Evolutionary conservation across 140 eudicot species (phyloP).

Genomic region (Erigeron philadelphicus): DNA sequence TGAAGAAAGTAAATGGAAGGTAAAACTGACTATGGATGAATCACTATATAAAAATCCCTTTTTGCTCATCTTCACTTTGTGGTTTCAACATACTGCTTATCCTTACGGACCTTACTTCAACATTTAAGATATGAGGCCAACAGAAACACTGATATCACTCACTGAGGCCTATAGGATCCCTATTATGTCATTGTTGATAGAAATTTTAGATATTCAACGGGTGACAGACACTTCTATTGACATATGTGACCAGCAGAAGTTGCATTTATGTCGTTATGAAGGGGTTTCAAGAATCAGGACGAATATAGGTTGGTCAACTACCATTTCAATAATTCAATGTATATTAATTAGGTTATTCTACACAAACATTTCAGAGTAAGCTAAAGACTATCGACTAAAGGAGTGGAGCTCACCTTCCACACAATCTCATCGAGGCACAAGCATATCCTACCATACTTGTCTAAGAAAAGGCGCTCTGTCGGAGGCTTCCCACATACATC

Average conservation of each 20-base stretch:
- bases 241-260: slow-evolving; percentile 9
- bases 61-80: neutral
- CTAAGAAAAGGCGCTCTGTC: slow-evolving; percentile 87
- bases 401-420: slow-evolving; percentile 58
- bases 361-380: slow-evolving; percentile 8
- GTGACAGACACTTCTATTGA: neutral
- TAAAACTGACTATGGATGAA: neutral
- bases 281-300: slow-evolving; percentile 7
- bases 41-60: neutral
- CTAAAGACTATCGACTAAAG: slow-evolving; percentile 15
- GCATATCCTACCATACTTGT: slow-evolving; percentile 96
- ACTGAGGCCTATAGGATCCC: slow-evolving; percentile 5
- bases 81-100: neutral
- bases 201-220: slow-evolving; percentile 1
- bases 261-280: neutral
- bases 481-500: slow-evolving; percentile 98
- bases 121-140: neutral
- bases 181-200: neutral
- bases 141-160: neutral
- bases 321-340: neutral
- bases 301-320: neutral
- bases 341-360: neutral
- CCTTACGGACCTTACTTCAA: neutral
- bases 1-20: too few species aligned
- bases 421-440: slow-evolving; percentile 95